Conservation (phyloP, 139 green algal genomes). For the Closterium sp. region DNA sequence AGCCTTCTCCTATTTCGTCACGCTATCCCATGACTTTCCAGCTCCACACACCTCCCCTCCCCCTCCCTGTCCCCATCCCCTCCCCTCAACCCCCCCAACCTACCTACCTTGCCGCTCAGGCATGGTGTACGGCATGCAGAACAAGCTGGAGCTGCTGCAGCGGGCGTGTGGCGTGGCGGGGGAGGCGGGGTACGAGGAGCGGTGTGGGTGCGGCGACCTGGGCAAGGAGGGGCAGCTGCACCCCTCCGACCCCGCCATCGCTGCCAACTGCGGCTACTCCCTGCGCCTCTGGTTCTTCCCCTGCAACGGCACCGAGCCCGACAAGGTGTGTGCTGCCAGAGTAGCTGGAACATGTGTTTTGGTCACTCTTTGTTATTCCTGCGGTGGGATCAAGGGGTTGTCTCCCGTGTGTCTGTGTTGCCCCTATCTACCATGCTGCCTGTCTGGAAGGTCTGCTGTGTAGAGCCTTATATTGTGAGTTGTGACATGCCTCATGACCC, state of each 20-base stretch:
- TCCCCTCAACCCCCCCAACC: not conserved
- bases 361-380: not conserved
- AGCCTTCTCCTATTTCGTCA: not conserved
- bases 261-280: slow-evolving; percentile 17
- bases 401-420: not conserved
- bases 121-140: slow-evolving; percentile 34
- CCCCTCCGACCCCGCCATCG: slow-evolving; percentile 9
- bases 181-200: not conserved
- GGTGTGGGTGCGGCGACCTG: slow-evolving; percentile 15
- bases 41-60: not conserved
- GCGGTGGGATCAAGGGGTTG: not conserved
- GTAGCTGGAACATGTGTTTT: not conserved
- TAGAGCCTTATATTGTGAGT: not conserved
- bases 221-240: slow-evolving; percentile 27
- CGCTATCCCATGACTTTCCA: not conserved
- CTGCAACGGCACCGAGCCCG: slow-evolving; percentile 21
- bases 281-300: slow-evolving; percentile 34
- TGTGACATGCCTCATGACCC: not conserved
- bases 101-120: slow-evolving; percentile 17
- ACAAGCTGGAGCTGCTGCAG: slow-evolving; percentile 20
- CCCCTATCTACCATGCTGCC: not conserved
- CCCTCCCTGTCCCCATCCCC: not conserved
- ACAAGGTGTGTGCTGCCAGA: not conserved
- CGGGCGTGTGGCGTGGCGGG: slow-evolving; percentile 7
- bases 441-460: not conserved